Base-by-base conservation (phyloP, 1,284 basidiomycete species). In the Austroboletus rostrupii region DNA sequence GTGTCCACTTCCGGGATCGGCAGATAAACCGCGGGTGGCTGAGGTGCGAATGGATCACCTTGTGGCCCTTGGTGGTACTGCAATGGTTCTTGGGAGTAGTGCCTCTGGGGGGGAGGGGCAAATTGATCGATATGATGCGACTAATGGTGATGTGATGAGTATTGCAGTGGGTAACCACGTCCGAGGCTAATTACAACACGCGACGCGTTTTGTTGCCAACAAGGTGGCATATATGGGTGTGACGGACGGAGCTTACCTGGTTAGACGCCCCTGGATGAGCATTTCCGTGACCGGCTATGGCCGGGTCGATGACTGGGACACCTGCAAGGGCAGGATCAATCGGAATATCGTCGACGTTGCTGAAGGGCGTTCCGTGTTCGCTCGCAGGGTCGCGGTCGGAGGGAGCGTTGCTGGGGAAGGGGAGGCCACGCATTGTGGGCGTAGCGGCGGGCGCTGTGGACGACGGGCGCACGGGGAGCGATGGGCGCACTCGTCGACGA, bases 31-130 rank as follows among this genome's bases (percentile, higher is more conserved):
- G 71, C 70, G 42, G 73, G 70, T 49, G 77, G 77, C 54, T 77
- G 79, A 36, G 81, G 85, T 45, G 85, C 83, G 64, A 89, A 90
- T 33, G 87, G 87, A 70, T 90, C 87, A 53, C 87, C 87, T 61
- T 87, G 84, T 16, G 87, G 87, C 19, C 79, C 85, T 65, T 85
- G 80, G 33, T 81, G 76, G 61, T 86, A 87, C 50, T 80, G 65
- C 66, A 58, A 61, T 52, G 60, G 65, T 50, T 61, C 66, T 51
- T 71, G 67, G 13, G 61, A 58, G 55, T 74, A 71, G 35, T 71
- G 62, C 51, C 62, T 61, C n/a, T 50, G 57, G 28, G 40, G 57
- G 28, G 50, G 56, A n/a, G 29, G 53, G 9, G 45, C 19, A 20
- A 51, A 49, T 19, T 45, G 50, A 21, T 56, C 48, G 35, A 55